Conservation (phyloP, 2,329 filamentous ascomycete species). For the Ceratocystis alfenasii region DNA sequence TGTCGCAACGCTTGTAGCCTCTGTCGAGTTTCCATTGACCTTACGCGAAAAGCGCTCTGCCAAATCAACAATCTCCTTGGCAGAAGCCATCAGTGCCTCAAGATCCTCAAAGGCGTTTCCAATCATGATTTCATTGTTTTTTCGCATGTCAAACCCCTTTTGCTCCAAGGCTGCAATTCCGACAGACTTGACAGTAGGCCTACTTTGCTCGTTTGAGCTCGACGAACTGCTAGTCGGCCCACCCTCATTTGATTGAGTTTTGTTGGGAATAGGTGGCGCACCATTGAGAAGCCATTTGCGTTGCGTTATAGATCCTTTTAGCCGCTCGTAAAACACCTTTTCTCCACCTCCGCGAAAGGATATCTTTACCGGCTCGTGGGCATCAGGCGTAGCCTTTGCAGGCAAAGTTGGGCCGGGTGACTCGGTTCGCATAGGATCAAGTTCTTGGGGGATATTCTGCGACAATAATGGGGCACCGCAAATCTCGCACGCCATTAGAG, state of each 20-base stretch:
- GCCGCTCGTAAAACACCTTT: slow-evolving; percentile 75
- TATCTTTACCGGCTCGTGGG: slow-evolving; percentile 68
- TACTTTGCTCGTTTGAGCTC: slow-evolving; percentile 26
- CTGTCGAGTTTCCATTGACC: slow-evolving; percentile 49
- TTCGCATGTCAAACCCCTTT: slow-evolving; percentile 68
- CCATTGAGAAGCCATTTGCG: slow-evolving; percentile 89
- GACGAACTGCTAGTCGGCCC: slow-evolving; percentile 30
- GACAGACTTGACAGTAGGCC: slow-evolving; percentile 44
- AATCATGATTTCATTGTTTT: slow-evolving; percentile 87
- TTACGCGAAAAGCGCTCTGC: slow-evolving; percentile 77
- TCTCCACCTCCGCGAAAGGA: slow-evolving; percentile 85
- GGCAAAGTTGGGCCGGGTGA: slow-evolving; percentile 64
- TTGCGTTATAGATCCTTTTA: slow-evolving; percentile 80
- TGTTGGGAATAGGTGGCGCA: slow-evolving; percentile 73
- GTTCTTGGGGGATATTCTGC: slow-evolving; percentile 33
- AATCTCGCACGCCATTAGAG: slow-evolving; percentile 74
- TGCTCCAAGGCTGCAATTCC: slow-evolving; percentile 90
- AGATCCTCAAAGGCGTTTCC: slow-evolving; percentile 92
- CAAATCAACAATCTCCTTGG: slow-evolving; percentile 87
- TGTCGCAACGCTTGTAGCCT: slow-evolving; percentile 51
- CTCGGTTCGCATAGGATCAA: slow-evolving; percentile 42
- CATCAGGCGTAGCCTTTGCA: slow-evolving; percentile 36
- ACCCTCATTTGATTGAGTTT: slow-evolving; percentile 3
- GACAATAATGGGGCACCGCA: slow-evolving; percentile 67
- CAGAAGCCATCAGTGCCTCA: slow-evolving; percentile 92